Percentiles rank a stretch among this genome's conserved stretches.
Conservation (phyloP, 495 filamentous ascomycete species). For the Immersiella caudata region DNA sequence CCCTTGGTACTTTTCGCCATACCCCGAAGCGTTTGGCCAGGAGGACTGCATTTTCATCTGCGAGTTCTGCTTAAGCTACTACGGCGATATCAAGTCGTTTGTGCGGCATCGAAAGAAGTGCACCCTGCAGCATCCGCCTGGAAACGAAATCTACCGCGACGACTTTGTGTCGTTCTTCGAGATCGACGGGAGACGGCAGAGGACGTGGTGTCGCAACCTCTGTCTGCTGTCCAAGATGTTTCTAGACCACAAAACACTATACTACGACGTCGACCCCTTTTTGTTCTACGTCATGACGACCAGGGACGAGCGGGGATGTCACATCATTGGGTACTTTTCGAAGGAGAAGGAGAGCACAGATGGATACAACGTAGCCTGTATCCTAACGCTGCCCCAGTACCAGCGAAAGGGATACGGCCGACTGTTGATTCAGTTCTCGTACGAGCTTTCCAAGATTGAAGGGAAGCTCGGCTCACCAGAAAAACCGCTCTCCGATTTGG, state of each 20-base stretch:
- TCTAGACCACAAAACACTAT: conserved; percentile 98
- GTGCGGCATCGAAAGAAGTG: conserved; percentile 86
- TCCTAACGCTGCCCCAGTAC: conserved; percentile 92
- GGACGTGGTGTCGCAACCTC: conserved; percentile 95
- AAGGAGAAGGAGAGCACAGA: conserved; percentile 98
- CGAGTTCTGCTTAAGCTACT: conserved; percentile 95
- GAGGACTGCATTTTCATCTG: conserved; percentile 92
- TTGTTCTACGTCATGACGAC: conserved; percentile 98
- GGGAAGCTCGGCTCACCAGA: conserved; percentile 92
- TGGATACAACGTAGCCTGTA: conserved; percentile 97
- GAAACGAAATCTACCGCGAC: conserved; percentile 98
- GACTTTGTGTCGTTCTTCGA: conserved; percentile 95
- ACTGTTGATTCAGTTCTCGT: conserved; percentile 94
- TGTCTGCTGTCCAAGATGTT: conserved; percentile 95
- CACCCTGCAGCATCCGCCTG: conserved; percentile 87
- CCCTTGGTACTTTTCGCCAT: conserved; percentile 98
- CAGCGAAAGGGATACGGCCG: conserved; percentile 92
- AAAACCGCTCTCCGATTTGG: conserved; percentile 93
- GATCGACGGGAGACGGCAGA: conserved; percentile 92
- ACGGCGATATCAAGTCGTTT: conserved; percentile 76
- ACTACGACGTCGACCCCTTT: conserved; percentile 98
- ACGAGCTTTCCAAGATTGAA: conserved; percentile 95
- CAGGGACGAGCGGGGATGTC: conserved; percentile 81
- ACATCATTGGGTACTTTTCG: conserved; percentile 94
- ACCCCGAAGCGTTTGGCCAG: conserved; percentile 83